Base-by-base conservation (phyloP, 768 basidiomycete species). In the Russula vinacea region DNA sequence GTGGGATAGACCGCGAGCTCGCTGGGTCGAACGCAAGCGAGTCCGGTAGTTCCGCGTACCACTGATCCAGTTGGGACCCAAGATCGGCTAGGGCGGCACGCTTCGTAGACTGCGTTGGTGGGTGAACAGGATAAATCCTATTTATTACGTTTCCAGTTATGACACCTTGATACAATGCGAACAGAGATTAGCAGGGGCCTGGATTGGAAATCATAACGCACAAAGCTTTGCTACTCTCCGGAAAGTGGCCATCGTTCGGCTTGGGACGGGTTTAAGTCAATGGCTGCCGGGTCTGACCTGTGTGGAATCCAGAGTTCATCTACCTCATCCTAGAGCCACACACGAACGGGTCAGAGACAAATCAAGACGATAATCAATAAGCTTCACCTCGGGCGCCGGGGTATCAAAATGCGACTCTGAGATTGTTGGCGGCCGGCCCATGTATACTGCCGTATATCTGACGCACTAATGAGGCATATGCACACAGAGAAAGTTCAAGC, bases 361-460 rank as follows among this genome's bases (percentile, higher is more conserved):
- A 40, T 54, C n/a, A 22, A 9, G 52, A 39, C 37, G 67, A 44
- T 33, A 39, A 45, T 16, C 56, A 29, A 60, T n/a, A 9, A 52
- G 22, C 54, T 22, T 37, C 40, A 83, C 74, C 61, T 80, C 78
- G 14, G 87, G 88, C 53, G 86, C 72, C 51, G 83, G 81, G 1
- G 84, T 85, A 71, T 91, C 87, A 67, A 84, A 89, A 73, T 90
- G 88, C 56, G 77, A 78, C 64, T 89, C 88, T 62, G 83, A 78
- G 37, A 91, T 88, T 66, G 83, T 79, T 50, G 83, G 79, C 7
- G 89, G 88, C 16, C 89, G 84, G 35, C 88, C 87, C 82, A 91
- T 85, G 74, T 89, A 92, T 37, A 88, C 79, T 26, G 87, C 88
- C 4, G 84, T 84, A 72, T 88, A 84, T 71, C 89, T 87, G 63